Evolutionary conservation across 129 eudicot genomes (phyloP), one percentile per base, ranked within the genome.

Genomic region (Chrysanthemum seticuspe): DNA sequence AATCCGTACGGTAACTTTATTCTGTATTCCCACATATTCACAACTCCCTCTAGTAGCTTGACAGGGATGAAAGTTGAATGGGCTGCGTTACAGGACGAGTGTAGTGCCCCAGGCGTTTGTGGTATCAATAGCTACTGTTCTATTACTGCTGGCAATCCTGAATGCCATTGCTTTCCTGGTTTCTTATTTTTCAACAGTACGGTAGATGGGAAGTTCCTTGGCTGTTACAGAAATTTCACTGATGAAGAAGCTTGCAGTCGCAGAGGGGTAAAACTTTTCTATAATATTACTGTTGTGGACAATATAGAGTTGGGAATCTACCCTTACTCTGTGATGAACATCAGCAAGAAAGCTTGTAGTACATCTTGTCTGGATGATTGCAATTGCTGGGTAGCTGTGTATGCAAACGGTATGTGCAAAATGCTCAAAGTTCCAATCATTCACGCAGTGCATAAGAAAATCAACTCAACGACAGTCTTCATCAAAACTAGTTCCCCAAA

Each of bases 101-200:
- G 85, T 40, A 2, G 44, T 34, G 79, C 14, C 18, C 72, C 31
- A 67, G 79, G 85, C 16, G 44, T 56, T 11, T 82, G 85, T 73
- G 85, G 85, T 5, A 31, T 13, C 7, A 82, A 82, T 58, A 82
- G 85, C 56, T 82, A 77, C 68, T 82, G 85, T 66, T 0, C 9
- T 0, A 29, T 8, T 23, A 68, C 18, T 13, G 57, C 0, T 60
- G 13, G 21, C 18, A 2, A 19, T 0, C 47, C 14, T 0, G 62
- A 77, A 57, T 82, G 85, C 5, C 51, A 6, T 0, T 82, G 85
- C 50, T 82, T 72, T 77, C 85, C 82, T 52, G 85, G 79, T 64
- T 82, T 77, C 50, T 16, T 52, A 15, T 44, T 2, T 13, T 54
- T 54, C 44, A 10, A 50, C 60, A 53, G n/a, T 2, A 29, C 80